phyloP scores from a whole-genome alignment of 257 asterid genomes.

The Cruciata laevipes region DNA sequence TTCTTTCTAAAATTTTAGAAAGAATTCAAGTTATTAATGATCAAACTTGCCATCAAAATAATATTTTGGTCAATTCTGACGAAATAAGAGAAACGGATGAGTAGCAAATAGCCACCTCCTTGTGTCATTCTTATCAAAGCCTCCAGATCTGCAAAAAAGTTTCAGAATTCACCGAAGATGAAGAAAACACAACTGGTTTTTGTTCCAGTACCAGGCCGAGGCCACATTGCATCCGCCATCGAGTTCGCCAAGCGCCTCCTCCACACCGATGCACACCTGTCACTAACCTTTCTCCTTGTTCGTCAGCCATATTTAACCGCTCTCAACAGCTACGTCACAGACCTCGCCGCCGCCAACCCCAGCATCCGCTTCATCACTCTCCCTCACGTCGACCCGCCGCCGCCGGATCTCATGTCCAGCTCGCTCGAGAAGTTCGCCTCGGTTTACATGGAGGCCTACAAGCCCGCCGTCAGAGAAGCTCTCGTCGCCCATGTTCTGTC shows the following conservation, averaged over 20 bases:
- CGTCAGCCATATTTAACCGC: background rate
- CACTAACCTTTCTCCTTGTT: conserved; percentile 3
- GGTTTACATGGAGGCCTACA: background rate
- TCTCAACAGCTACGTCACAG: background rate
- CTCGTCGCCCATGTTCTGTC: background rate
- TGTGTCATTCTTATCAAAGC: background rate
- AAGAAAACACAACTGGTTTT: background rate
- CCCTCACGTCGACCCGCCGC: conserved; percentile 6
- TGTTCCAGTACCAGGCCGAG: conserved; percentile 8
- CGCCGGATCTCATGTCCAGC: background rate
- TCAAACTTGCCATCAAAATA: too few relatives aligned
- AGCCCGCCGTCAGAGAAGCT: conserved; percentile 5
- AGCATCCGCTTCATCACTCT: conserved; percentile 4
- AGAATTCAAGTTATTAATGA: too few relatives aligned
- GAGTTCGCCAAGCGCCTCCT: conserved; percentile 9
- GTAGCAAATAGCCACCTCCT: background rate
- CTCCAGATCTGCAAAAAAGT: background rate
- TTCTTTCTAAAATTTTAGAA: too few relatives aligned
- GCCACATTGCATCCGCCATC: conserved; percentile 4
- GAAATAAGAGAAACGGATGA: too few relatives aligned
- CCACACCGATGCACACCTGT: background rate
- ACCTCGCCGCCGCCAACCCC: conserved; percentile 3
- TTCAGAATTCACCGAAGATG: background rate
- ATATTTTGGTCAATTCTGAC: too few relatives aligned
- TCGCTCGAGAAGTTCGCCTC: background rate